These are phyloP conservation scores for Turnera subulata DNA, from an alignment of 345 rosid species.

Conservation along the genomic window DNA sequence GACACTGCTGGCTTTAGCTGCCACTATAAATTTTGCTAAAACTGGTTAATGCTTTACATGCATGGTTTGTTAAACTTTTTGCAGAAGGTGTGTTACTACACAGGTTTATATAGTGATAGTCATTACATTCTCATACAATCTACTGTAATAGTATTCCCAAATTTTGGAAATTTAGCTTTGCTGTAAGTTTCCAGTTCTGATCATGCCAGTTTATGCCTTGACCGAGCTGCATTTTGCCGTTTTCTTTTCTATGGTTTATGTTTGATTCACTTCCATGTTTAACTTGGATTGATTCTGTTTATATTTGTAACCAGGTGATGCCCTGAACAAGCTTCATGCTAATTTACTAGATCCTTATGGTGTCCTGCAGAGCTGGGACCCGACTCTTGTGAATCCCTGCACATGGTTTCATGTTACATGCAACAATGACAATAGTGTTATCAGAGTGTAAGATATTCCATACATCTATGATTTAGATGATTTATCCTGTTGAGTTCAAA, in stretches of 20 bases:
- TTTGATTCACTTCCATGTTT: background rate
- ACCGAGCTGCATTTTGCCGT: background rate
- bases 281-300: background rate
- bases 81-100: background rate
- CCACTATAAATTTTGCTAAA: too few species aligned
- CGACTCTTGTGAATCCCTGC: constrained; percentile 32
- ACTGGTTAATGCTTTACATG: too few species aligned
- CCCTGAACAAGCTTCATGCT: constrained; percentile 25
- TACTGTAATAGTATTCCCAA: too few species aligned
- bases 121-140: too few species aligned
- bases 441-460: constrained; percentile 31
- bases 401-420: constrained; percentile 47
- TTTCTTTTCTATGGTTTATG: background rate
- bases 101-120: background rate
- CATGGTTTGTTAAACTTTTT: too few species aligned
- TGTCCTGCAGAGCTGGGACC: constrained; percentile 43
- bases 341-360: constrained; percentile 33
- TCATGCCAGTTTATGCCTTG: background rate
- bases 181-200: too few species aligned
- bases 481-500: background rate
- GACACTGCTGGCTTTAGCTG: too few species aligned
- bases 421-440: constrained; percentile 37
- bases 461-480: background rate
- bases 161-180: too few species aligned
- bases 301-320: constrained; percentile 26